Conservation (phyloP, 257 asterid species). For the Solanum sparsipilum region DNA sequence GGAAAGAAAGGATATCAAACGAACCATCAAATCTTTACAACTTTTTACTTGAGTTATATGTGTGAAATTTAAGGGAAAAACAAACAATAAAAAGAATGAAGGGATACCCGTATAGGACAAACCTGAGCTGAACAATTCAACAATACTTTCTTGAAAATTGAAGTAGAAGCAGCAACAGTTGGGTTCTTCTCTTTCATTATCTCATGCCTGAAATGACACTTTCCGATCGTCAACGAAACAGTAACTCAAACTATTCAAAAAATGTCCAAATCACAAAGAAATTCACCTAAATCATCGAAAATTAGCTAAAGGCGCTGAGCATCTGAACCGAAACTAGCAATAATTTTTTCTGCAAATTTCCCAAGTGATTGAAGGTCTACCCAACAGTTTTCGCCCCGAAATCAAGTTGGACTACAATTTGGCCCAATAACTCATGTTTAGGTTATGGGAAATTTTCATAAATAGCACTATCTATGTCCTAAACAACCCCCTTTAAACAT, state of each 20-base stretch:
- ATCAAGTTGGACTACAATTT: background rate
- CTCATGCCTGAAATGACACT: constrained; percentile 2
- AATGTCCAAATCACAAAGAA: background rate
- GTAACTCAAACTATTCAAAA: background rate
- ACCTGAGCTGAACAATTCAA: constrained; percentile 80
- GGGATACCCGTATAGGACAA: constrained; percentile 1
- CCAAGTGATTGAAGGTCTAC: background rate
- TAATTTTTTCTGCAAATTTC: background rate
- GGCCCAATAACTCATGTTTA: background rate
- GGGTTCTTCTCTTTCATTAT: constrained; percentile 73
- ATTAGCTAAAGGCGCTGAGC: background rate
- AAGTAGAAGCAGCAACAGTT: constrained; percentile 43
- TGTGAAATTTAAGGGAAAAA: background rate
- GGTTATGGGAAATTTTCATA: background rate
- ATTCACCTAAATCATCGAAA: background rate
- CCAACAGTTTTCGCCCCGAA: background rate
- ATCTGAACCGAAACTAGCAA: background rate
- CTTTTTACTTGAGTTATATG: background rate
- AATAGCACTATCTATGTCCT: background rate
- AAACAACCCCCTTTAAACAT: background rate
- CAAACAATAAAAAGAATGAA: background rate
- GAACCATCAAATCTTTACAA: background rate
- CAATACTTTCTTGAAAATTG: constrained; percentile 51
- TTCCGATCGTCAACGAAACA: background rate
- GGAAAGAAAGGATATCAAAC: background rate